phyloP scores from a whole-genome alignment of 2,329 filamentous ascomycete species.

The Hypomyces rosellus region DNA sequence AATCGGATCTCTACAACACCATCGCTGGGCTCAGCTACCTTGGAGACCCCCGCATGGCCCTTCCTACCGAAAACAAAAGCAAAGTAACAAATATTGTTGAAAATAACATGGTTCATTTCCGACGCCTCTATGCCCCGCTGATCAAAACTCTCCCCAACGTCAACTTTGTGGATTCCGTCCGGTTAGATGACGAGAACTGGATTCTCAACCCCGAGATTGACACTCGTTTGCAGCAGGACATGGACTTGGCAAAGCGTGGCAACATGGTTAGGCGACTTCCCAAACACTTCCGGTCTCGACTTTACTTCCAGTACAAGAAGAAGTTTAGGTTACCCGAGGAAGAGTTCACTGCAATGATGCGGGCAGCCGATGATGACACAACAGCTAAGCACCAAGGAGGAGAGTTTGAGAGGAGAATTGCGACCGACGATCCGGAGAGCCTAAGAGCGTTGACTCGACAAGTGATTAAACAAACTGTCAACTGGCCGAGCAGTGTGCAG shows the following conservation, averaged over 20 bases:
- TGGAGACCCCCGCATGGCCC: constrained; percentile 90
- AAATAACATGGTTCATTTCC: constrained; percentile 86
- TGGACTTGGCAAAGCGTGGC: constrained; percentile 82
- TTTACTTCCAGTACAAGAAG: constrained; percentile 93
- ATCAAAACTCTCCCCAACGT: constrained; percentile 89
- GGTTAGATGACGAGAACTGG: constrained; percentile 34
- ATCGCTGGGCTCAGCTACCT: constrained; percentile 92
- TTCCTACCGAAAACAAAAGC: constrained; percentile 82
- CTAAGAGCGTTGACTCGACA: constrained; percentile 64
- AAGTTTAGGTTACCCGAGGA: constrained; percentile 79
- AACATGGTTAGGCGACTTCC: constrained; percentile 96
- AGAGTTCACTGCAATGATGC: constrained; percentile 81
- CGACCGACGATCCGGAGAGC: constrained; percentile 57
- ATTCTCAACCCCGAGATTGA: constrained; percentile 47
- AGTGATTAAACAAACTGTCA: constrained; percentile 81
- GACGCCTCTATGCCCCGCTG: constrained; percentile 81
- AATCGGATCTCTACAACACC: constrained; percentile 80
- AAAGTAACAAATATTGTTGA: constrained; percentile 94
- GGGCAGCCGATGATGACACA: constrained; percentile 64
- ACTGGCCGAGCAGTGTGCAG: constrained; percentile 87
- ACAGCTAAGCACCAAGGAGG: constrained; percentile 72
- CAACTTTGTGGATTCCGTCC: constrained; percentile 56
- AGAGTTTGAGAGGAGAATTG: constrained; percentile 81
- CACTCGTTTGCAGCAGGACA: constrained; percentile 72
- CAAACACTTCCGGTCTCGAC: constrained; percentile 74